Conservation (phyloP, 306 rosid genomes). For the Begonia peltatifolia region DNA sequence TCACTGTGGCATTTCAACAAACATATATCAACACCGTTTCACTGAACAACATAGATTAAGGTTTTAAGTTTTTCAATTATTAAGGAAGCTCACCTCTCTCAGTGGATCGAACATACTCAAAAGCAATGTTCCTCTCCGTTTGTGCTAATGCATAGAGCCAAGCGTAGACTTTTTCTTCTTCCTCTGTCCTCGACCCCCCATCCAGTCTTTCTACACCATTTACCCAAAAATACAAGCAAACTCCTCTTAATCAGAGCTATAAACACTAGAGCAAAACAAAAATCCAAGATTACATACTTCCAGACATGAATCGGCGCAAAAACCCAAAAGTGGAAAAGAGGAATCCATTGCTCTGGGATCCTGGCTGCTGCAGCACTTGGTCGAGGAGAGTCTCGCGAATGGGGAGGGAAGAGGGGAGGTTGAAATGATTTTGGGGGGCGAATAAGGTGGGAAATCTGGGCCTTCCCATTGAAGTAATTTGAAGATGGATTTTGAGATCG, state of each 20-base stretch:
- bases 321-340: conserved; percentile 7
- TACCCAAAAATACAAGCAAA: conserved; percentile 7
- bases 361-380: conserved; percentile 7
- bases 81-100: conserved; percentile 47
- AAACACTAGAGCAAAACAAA: conserved; percentile 1
- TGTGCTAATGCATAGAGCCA: conserved; percentile 71
- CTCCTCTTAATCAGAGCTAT: conserved; percentile 5
- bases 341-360: conserved; percentile 11
- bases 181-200: conserved; percentile 53
- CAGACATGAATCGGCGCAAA: conserved; percentile 18
- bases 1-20: background rate
- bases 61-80: no score
- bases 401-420: conserved; percentile 28
- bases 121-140: conserved; percentile 46
- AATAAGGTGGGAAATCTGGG: conserved; percentile 27
- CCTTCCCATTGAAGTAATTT: conserved; percentile 19
- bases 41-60: no score
- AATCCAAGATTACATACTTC: conserved; percentile 18
- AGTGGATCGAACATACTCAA: conserved; percentile 70
- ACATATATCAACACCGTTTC: background rate
- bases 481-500: background rate
- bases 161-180: conserved; percentile 56
- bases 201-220: conserved; percentile 38
- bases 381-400: conserved; percentile 28
- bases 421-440: conserved; percentile 7